Base-by-base conservation (phyloP, 495 filamentous ascomycete species). In the Glutinoglossum americanum region DNA sequence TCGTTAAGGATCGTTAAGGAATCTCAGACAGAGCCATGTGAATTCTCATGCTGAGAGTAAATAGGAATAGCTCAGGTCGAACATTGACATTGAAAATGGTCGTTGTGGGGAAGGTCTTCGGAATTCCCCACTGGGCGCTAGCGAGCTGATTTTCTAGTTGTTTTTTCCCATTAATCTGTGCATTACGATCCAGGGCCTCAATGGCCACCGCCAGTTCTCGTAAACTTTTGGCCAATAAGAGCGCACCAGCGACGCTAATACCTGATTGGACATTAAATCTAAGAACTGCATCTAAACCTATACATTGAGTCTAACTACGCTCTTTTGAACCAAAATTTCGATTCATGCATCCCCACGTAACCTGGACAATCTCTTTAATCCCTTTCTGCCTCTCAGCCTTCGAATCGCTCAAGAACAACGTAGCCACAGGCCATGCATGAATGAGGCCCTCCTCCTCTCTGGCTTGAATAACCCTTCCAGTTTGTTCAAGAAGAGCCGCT, bases 381-480 rank as follows among this genome's bases (percentile, higher is more conserved):
- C 81, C 83, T 47, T 72, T 72, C 60, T 74, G 67, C 59, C 84
- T 69, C 65, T 76, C 71, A n/a, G 71, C 69, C 47, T 67, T 64
- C 25, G 71, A 74, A 47, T 71, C 70, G 54, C 77, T 77, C 19
- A 88, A 67, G 64, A 86, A 89, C 47, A 87, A 63, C 33, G 73
- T 74, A 17, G 80, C 84, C 27, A 89, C 80, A 15, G 84, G 85
- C 85, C 85, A 89, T 11, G 82, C 83, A 69, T 89, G 85, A 57
- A 88, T 79, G 23, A 75, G 80, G 4, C 76, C 81, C 37, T 70
- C 66, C 61, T 83, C 78, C 63, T 73, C 71, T 55, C 70, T 61
- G 55, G 70, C 72, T 30, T 63, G 63, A 11, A 83, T 73, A 26
- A 66, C 62, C 47, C 74, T 67, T 51, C 69, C 70, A n/a, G 72